A percentile compares a stretch with the other conserved stretches of the same genome.
phyloP scores from a whole-genome alignment of 2,329 filamentous ascomycete genomes.

The Nannizzia gypsea region DNA sequence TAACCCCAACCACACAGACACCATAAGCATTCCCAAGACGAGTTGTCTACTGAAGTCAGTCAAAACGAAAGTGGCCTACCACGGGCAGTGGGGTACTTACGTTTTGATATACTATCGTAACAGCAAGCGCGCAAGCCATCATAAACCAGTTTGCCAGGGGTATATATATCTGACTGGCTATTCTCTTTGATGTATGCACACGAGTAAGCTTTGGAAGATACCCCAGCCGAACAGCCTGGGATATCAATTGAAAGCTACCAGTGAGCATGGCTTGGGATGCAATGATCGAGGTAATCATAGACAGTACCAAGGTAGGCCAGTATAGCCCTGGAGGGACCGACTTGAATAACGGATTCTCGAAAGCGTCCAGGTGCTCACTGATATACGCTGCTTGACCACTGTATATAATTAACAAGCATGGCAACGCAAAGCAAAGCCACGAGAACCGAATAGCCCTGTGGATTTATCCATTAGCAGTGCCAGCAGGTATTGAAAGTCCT shows the following conservation, averaged over 20 bases:
- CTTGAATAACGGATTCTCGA: slow-evolving; percentile 63
- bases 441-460: slow-evolving; percentile 56
- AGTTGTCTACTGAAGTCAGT: slow-evolving; percentile 41
- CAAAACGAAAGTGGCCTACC: not conserved
- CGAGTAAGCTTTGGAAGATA: slow-evolving; percentile 69
- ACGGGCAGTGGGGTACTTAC: slow-evolving; percentile 13
- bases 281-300: slow-evolving; percentile 59
- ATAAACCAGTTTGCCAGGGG: slow-evolving; percentile 66
- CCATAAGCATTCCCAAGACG: slow-evolving; percentile 63
- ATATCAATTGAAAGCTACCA: slow-evolving; percentile 57
- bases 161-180: slow-evolving; percentile 66
- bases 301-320: slow-evolving; percentile 56
- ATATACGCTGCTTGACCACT: slow-evolving; percentile 66
- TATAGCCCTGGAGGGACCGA: slow-evolving; percentile 55
- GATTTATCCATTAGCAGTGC: slow-evolving; percentile 2
- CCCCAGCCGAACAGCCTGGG: slow-evolving; percentile 58
- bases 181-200: slow-evolving; percentile 56
- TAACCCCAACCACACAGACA: slow-evolving; percentile 68
- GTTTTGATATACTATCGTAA: slow-evolving; percentile 63
- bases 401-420: slow-evolving; percentile 51
- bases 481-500: not conserved
- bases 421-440: slow-evolving; percentile 58
- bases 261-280: slow-evolving; percentile 72
- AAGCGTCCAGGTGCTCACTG: slow-evolving; percentile 46
- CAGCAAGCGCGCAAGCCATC: slow-evolving; percentile 62